Evolutionary conservation across 2,329 filamentous ascomycete genomes (phyloP), one percentile per base, ranked within the genome.

Genomic region (Helminthosporium solani): DNA sequence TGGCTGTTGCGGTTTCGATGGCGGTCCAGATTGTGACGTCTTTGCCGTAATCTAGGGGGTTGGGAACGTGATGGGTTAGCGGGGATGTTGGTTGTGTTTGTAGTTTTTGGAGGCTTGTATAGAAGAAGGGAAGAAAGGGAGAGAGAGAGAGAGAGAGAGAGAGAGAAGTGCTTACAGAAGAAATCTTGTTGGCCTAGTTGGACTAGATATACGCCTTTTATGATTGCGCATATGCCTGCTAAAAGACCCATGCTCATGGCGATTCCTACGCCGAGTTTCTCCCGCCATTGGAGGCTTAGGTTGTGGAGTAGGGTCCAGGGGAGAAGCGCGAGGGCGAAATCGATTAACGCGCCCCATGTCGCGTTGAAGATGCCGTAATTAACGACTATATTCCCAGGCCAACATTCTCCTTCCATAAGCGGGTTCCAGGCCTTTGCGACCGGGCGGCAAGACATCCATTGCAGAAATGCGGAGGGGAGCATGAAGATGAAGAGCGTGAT

Each of bases 341-440:
- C 62, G 1, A 51, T 49, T 0, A 33, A 39, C 21, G 54, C 51
- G 19, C 58, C 60, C 54, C 58, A 61, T 2, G 59, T 59, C 5
- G 59, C 58, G 38, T 64, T 63, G 54, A 65, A 65, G 16, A 57
- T 56, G n/a, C 58, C 60, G 36, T 64, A 65, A 18, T 57, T 43
- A 15, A 57, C 38, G 1, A 46, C 46, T 9, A 49, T 36, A n/a
- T 16, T n/a, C 2, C 40, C 11, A 16, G 52, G 40, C 59, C 58
- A 64, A 46, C 62, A 65, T 3, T 30, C 53, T 9, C 60, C 59
- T 9, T 52, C 41, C 2, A 58, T 23, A 1, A 30, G 33, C 3
- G 40, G 19, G 18, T 59, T 52, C 57, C 56, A 60, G 1, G 51
- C 45, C 44, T 61, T 59, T 7, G 45, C 50, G 3, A 42, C 40